A percentile compares a stretch with the other conserved stretches of the same genome.
phyloP scores from a whole-genome alignment of 371 early-diverging fungal species.

The Gilbertella persicaria region DNA sequence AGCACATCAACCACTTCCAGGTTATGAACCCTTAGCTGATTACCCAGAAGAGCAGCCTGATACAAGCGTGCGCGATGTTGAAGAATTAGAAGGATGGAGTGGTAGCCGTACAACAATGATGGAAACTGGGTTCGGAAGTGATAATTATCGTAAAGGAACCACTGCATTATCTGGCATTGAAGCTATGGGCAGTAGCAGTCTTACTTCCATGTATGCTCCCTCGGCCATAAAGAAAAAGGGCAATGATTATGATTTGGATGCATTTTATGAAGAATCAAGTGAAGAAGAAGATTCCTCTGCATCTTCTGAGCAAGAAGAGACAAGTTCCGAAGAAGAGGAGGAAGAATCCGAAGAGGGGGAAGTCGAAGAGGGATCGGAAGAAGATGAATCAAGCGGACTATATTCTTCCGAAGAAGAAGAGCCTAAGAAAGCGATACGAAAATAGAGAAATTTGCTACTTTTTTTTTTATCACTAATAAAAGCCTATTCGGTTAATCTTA shows the following conservation, averaged over 20 bases:
- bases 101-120: slow-evolving; percentile 44
- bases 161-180: slow-evolving; percentile 49
- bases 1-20: slow-evolving; percentile 67
- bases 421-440: slow-evolving; percentile 9
- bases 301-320: not conserved
- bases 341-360: slow-evolving; percentile 17
- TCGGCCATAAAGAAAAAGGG: slow-evolving; percentile 41
- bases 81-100: slow-evolving; percentile 52
- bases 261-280: slow-evolving; percentile 54
- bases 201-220: slow-evolving; percentile 32
- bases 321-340: slow-evolving; percentile 12
- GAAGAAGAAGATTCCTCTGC: slow-evolving; percentile 34
- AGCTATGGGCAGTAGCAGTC: slow-evolving; percentile 28
- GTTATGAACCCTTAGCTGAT: slow-evolving; percentile 81
- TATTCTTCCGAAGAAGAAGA: slow-evolving; percentile 12
- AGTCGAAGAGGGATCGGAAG: slow-evolving; percentile 23
- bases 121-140: slow-evolving; percentile 60
- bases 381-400: slow-evolving; percentile 20
- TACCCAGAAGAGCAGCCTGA: slow-evolving; percentile 81
- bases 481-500: no score
- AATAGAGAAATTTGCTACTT: no score
- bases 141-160: slow-evolving; percentile 29
- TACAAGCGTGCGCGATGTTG: slow-evolving; percentile 60
- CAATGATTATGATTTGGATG: slow-evolving; percentile 61
- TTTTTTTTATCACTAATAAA: no score